A percentile compares a stretch with the other conserved stretches of the same genome.
Conservation (phyloP, 495 filamentous ascomycete genomes). For the Aspergillus avenaceus region DNA sequence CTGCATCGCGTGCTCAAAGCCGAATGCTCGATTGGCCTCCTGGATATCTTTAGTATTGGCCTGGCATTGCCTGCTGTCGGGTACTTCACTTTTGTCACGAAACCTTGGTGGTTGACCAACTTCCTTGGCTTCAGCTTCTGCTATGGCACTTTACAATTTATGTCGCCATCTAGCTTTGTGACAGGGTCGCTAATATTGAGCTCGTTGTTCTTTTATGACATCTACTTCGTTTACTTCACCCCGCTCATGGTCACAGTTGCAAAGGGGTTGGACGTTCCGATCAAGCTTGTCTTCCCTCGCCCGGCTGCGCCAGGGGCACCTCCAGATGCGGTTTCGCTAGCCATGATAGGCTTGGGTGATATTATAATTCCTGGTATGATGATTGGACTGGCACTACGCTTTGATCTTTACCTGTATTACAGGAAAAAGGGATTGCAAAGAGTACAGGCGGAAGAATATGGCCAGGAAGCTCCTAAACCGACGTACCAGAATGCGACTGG, state of each 20-base stretch:
- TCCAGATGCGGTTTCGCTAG: constrained; percentile 44
- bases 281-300: constrained; percentile 85
- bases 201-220: constrained; percentile 89
- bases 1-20: constrained; percentile 38
- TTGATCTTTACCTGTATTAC: constrained; percentile 85
- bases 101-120: constrained; percentile 80
- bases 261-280: constrained; percentile 82
- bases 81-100: constrained; percentile 67
- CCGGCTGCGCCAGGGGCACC: constrained; percentile 41
- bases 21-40: constrained; percentile 45
- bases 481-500: constrained; percentile 59
- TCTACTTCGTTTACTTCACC: constrained; percentile 96
- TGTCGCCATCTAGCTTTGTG: constrained; percentile 86
- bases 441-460: constrained; percentile 31
- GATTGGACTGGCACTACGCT: constrained; percentile 81
- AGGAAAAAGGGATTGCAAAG: constrained; percentile 48
- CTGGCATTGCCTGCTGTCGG: constrained; percentile 54
- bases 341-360: constrained; percentile 92
- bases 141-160: constrained; percentile 73
- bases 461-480: constrained; percentile 42
- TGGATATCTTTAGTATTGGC: constrained; percentile 57
- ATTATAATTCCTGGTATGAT: constrained; percentile 93
- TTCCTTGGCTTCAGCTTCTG: constrained; percentile 81
- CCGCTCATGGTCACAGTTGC: constrained; percentile 96
- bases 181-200: constrained; percentile 74